phyloP scores from a whole-genome alignment of 176 grass and related monocot genomes.

The Oryza coarctata region DNA sequence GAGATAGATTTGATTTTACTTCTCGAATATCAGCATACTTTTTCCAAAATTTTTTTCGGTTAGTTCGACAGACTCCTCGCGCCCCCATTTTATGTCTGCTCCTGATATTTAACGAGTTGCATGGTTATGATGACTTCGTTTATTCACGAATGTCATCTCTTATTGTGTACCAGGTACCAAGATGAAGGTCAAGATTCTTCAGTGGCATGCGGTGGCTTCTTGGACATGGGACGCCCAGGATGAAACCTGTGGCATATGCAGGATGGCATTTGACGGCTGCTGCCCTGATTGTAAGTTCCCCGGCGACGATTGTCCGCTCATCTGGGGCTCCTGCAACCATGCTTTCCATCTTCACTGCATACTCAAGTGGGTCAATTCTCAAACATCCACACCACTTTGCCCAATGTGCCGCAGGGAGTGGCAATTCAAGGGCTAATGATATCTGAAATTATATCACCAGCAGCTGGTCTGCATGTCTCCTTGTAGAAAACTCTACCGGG shows the following conservation, averaged over 20 bases:
- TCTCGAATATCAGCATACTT: not conserved
- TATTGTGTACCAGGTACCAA: constrained; percentile 14
- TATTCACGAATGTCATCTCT: not conserved
- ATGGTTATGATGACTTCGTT: not conserved
- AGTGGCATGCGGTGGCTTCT: constrained; percentile 78
- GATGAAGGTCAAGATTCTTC: constrained; percentile 90
- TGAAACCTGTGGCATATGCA: constrained; percentile 82
- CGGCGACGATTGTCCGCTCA: constrained; percentile 77
- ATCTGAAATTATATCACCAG: constrained; percentile 12
- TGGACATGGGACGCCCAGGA: constrained; percentile 89
- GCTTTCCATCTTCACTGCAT: constrained; percentile 85
- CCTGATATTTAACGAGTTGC: not conserved
- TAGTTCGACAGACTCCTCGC: not conserved
- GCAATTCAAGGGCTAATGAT: constrained; percentile 79
- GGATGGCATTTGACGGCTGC: constrained; percentile 83
- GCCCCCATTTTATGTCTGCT: not conserved
- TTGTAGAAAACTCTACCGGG: not conserved
- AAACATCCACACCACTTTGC: constrained; percentile 75
- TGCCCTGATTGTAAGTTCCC: constrained; percentile 95
- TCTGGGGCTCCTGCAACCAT: constrained; percentile 81
- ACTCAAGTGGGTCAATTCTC: constrained; percentile 88
- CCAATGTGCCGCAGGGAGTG: constrained; percentile 90
- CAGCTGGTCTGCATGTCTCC: not conserved
- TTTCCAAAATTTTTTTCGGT: not conserved
- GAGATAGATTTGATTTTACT: not conserved